Percentiles rank a stretch among this genome's conserved stretches.
Conservation (phyloP, 495 filamentous ascomycete genomes). For the Cenococcum geophilum region DNA sequence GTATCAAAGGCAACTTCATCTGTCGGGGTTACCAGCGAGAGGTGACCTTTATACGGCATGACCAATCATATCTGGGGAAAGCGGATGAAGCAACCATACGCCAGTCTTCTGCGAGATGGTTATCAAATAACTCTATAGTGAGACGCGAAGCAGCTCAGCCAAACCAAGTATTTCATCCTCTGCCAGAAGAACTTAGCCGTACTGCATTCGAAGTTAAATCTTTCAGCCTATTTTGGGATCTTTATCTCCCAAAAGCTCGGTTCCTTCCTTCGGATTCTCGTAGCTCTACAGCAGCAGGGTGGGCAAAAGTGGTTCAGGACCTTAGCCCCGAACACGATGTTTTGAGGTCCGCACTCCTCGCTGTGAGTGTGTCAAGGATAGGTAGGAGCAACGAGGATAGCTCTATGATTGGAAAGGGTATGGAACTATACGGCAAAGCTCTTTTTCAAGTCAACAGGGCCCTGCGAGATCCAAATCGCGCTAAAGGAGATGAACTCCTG, state of each 20-base stretch:
- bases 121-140: background rate
- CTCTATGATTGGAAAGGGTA: constrained; percentile 4
- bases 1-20: constrained; percentile 5
- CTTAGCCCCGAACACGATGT: constrained; percentile 6
- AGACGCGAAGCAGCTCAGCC: background rate
- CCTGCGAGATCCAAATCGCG: background rate
- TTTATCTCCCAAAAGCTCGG: constrained; percentile 10
- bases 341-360: constrained; percentile 14
- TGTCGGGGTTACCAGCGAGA: constrained; percentile 20
- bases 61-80: background rate
- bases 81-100: background rate
- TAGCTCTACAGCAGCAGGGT: background rate
- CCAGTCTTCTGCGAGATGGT: background rate
- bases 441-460: background rate
- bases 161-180: background rate
- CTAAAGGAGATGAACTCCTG: constrained; percentile 6
- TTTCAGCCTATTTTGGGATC: constrained; percentile 17
- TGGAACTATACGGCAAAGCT: constrained; percentile 18
- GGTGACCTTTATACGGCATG: constrained; percentile 13
- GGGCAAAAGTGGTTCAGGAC: constrained; percentile 1
- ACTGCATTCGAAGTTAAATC: constrained; percentile 10
- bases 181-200: constrained; percentile 7
- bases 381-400: constrained; percentile 7
- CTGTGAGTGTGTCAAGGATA: constrained; percentile 14
- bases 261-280: background rate